Conservation (phyloP, 208 protist genomes). For the Trypanosoma grayi region DNA sequence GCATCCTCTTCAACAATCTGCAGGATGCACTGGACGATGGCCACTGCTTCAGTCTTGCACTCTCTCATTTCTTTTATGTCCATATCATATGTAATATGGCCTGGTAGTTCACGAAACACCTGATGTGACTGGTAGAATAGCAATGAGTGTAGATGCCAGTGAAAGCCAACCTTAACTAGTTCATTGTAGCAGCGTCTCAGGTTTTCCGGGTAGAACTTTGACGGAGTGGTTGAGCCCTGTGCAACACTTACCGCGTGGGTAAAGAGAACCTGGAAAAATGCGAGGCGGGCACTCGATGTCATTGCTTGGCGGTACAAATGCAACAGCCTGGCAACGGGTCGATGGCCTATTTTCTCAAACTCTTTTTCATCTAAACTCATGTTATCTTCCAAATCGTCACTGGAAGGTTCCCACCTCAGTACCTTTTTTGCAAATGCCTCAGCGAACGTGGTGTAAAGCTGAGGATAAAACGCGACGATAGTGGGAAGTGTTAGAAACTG, state of each 20-base stretch:
- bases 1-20: conserved; percentile 59
- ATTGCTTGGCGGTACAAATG: conserved; percentile 57
- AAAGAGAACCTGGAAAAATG: conserved; percentile 78
- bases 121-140: conserved; percentile 74
- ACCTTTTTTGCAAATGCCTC: conserved; percentile 65
- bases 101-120: conserved; percentile 48
- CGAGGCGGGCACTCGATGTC: conserved; percentile 49
- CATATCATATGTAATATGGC: conserved; percentile 61
- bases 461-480: conserved; percentile 56
- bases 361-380: conserved; percentile 27
- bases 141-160: conserved; percentile 74
- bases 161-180: conserved; percentile 66
- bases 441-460: conserved; percentile 50
- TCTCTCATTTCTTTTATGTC: conserved; percentile 58
- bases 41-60: conserved; percentile 47
- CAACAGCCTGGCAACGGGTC: conserved; percentile 44
- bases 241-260: conserved; percentile 36
- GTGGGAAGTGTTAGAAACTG: conserved; percentile 56
- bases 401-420: conserved; percentile 28
- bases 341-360: conserved; percentile 43
- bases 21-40: conserved; percentile 60
- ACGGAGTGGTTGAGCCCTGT: neutral
- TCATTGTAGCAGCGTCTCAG: conserved; percentile 32
- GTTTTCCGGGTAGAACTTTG: conserved; percentile 11
- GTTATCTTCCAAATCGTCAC: conserved; percentile 14